Conservation (phyloP, 1,139 yeast genomes). For the Candida tunisiensis region DNA sequence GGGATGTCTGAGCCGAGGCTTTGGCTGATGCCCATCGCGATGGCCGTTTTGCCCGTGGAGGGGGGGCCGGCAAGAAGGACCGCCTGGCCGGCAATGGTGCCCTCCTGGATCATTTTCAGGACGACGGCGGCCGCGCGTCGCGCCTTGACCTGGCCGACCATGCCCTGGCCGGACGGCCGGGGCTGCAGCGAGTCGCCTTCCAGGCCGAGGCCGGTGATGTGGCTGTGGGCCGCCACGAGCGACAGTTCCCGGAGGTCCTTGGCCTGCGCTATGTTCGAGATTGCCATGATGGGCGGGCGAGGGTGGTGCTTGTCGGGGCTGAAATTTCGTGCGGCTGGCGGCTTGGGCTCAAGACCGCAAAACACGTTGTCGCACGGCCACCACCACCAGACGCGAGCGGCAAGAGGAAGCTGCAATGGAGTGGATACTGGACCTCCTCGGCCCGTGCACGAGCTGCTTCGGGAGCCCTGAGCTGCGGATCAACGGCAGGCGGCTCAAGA, state of each 20-base stretch:
- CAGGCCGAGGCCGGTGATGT: slow-evolving; percentile 85
- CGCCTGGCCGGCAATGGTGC: slow-evolving; percentile 94
- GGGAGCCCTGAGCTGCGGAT: slow-evolving; percentile 20
- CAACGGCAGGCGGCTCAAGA: slow-evolving; percentile 21
- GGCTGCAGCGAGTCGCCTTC: slow-evolving; percentile 75
- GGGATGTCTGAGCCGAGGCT: slow-evolving; percentile 85
- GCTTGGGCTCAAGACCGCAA: no score
- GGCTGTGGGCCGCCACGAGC: slow-evolving; percentile 87
- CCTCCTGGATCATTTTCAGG: slow-evolving; percentile 82
- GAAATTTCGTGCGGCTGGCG: no score
- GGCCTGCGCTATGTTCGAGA: slow-evolving; percentile 19
- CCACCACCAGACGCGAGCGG: no score
- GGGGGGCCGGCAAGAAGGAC: slow-evolving; percentile 97
- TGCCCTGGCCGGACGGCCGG: slow-evolving; percentile 65
- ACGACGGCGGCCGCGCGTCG: slow-evolving; percentile 94
- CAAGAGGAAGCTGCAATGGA: no score
- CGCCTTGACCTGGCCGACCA: slow-evolving; percentile 95
- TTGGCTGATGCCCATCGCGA: slow-evolving; percentile 94
- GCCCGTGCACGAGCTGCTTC: slow-evolving; percentile 22
- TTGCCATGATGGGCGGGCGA: slow-evolving; percentile 7
- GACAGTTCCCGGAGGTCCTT: slow-evolving; percentile 24
- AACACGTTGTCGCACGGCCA: no score
- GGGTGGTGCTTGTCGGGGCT: not conserved
- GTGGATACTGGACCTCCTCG: no score
- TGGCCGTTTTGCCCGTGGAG: slow-evolving; percentile 96